phyloP scores from a whole-genome alignment of 1,284 basidiomycete genomes.

The Gymnopus androsaceus region DNA sequence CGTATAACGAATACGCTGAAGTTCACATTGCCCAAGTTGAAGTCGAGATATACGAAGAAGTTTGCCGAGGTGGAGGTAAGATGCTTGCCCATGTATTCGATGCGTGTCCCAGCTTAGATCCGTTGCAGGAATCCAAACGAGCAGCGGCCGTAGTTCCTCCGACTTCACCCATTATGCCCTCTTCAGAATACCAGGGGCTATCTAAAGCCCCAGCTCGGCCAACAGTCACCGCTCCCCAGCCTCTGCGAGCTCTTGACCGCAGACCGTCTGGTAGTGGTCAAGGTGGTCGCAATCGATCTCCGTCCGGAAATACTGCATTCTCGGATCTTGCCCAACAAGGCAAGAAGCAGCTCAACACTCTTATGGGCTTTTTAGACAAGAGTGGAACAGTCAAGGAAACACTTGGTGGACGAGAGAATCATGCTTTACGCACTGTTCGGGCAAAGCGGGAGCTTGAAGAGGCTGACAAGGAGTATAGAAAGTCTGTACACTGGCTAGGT shows the following conservation, averaged over 20 bases:
- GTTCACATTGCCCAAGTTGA: constrained; percentile 74
- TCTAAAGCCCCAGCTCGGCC: constrained; percentile 36
- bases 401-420: constrained; percentile 57
- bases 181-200: constrained; percentile 39
- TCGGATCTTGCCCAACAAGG: constrained; percentile 80
- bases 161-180: constrained; percentile 28
- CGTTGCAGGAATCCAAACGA: constrained; percentile 60
- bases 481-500: constrained; percentile 90
- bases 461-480: constrained; percentile 92
- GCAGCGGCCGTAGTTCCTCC: constrained; percentile 41
- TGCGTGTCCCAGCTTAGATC: constrained; percentile 7
- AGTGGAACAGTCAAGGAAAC: constrained; percentile 60
- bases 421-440: constrained; percentile 72
- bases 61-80: constrained; percentile 81
- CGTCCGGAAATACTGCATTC: constrained; percentile 67
- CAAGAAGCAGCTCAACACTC: constrained; percentile 75
- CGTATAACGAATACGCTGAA: constrained; percentile 81
- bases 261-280: constrained; percentile 65
- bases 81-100: neutral
- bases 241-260: constrained; percentile 69
- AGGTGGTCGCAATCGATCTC: constrained; percentile 63
- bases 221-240: constrained; percentile 65
- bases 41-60: constrained; percentile 76
- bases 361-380: constrained; percentile 79
- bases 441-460: constrained; percentile 91